phyloP scores from a whole-genome alignment of 352 stramenopile species.

The Bremia lactucae region DNA sequence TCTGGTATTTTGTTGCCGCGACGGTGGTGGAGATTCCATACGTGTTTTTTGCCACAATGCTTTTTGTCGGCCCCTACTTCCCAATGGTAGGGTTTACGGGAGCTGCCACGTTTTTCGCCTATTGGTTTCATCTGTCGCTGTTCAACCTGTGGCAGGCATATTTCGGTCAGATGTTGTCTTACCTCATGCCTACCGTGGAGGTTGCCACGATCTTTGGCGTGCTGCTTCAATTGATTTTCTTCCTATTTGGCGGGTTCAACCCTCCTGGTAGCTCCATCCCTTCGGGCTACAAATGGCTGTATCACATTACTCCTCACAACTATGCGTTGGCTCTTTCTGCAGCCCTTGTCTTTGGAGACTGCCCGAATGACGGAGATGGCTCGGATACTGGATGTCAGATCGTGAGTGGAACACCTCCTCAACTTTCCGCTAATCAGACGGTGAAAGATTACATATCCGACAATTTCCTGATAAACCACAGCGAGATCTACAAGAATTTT shows the following conservation, averaged over 20 bases:
- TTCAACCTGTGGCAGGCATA: slow-evolving; percentile 35
- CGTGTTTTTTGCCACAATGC: slow-evolving; percentile 20
- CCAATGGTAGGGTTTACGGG: slow-evolving; percentile 34
- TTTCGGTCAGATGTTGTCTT: slow-evolving; percentile 29
- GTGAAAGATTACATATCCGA: slow-evolving; percentile 32
- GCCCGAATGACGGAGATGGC: slow-evolving; percentile 5
- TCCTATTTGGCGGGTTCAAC: slow-evolving; percentile 44
- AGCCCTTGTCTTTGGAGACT: slow-evolving; percentile 15
- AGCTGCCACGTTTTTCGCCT: slow-evolving; percentile 23
- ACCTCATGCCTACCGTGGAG: slow-evolving; percentile 24
- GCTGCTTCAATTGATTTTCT: slow-evolving; percentile 34
- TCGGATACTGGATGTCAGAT: slow-evolving; percentile 13
- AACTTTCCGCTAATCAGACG: slow-evolving; percentile 11
- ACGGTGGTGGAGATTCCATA: slow-evolving; percentile 50
- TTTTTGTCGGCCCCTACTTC: slow-evolving; percentile 36
- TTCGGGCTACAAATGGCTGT: slow-evolving; percentile 37
- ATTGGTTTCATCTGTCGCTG: slow-evolving; percentile 32
- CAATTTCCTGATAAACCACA: slow-evolving; percentile 32
- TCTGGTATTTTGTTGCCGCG: slow-evolving; percentile 42
- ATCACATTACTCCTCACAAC: slow-evolving; percentile 12
- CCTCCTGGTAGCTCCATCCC: slow-evolving; percentile 34
- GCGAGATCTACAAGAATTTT: slow-evolving; percentile 26
- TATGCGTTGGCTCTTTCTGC: slow-evolving; percentile 14
- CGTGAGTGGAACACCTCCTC: slow-evolving; percentile 7
- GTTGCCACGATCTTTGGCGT: slow-evolving; percentile 17